Percentiles rank a stretch among this genome's conserved stretches.
Evolutionary conservation across 2,329 filamentous ascomycete genomes (phyloP).

Genomic region (Pezicula carpinea): DNA sequence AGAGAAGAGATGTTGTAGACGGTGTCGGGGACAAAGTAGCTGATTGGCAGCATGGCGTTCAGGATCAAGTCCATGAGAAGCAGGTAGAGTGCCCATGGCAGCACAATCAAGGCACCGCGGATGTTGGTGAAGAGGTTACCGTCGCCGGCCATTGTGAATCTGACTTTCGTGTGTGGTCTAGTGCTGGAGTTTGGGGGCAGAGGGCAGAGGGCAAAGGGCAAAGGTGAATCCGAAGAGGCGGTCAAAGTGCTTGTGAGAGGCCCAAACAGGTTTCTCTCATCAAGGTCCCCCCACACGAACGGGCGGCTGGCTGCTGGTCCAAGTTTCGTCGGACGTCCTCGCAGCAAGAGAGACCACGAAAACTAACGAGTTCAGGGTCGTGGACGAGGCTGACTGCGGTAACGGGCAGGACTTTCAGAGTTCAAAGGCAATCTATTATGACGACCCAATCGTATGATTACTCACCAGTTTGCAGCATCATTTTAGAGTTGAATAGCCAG

Average conservation of each 20-base stretch:
- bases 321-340: too few species aligned
- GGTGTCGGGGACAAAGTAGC: slow-evolving; percentile 40
- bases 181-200: neutral
- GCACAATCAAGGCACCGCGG: slow-evolving; percentile 38
- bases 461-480: too few species aligned
- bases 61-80: slow-evolving; percentile 46
- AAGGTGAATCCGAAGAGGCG: neutral
- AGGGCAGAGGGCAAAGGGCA: neutral
- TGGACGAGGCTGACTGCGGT: too few species aligned
- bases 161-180: neutral
- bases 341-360: too few species aligned
- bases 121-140: slow-evolving; percentile 29
- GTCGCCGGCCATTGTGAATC: neutral
- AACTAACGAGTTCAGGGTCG: too few species aligned
- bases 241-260: neutral
- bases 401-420: too few species aligned
- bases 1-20: slow-evolving; percentile 51
- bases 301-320: too few species aligned
- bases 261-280: neutral
- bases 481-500: too few species aligned
- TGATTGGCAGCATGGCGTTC: slow-evolving; percentile 44
- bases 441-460: too few species aligned
- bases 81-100: slow-evolving; percentile 51
- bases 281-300: too few species aligned
- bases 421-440: too few species aligned